Evolutionary conservation across 106 monocot genomes (phyloP), one percentile per base, ranked within the genome.

Genomic region (Dendrobium chrysotoxum): DNA sequence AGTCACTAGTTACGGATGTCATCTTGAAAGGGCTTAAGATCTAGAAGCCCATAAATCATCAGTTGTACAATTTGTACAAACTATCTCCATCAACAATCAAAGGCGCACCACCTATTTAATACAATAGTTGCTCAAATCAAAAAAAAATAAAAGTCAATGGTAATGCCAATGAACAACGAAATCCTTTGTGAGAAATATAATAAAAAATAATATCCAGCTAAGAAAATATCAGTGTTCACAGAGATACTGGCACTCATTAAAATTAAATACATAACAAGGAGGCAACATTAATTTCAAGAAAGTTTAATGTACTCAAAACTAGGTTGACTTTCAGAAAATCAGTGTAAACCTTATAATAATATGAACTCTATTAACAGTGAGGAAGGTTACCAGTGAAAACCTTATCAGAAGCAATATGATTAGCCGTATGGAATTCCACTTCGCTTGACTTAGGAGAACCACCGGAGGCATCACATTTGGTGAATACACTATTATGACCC

Each of bases 331-430:
- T 71, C 28, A 15, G 31, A 71, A 12, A 71, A 71, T 71, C 2
- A 71, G 28, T 15, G 15, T 28, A 71, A 71, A 71, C 50, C 28
- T 71, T 71, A 71, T 38, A 28, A 28, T 31, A 50, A 31, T 71
- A 35, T 71, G 31, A 65, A 65, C 26, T 25, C 64, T 65, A 65
- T 0, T 3, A 28, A 65, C 64, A 65, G 64, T 25, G 64, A 65
- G 71, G 71, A 71, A 71, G 71, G 75, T 82, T 74, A 78, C 26
- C 31, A 41, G 80, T 71, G 77, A 84, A 79, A 86, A 96, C 90
- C 90, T 91, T 93, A 81, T 72, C 79, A 72, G 41, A 70, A n/a
- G 78, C 83, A 85, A 75, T 40, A 82, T 55, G 75, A 65, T 85
- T 80, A 75, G 80, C 67, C 81, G 28, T 79, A 79, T 72, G 77